Percentiles rank a stretch among this genome's conserved stretches.
phyloP scores from a whole-genome alignment of 1,284 basidiomycete genomes.

The Ceratobasidium theobromae region DNA sequence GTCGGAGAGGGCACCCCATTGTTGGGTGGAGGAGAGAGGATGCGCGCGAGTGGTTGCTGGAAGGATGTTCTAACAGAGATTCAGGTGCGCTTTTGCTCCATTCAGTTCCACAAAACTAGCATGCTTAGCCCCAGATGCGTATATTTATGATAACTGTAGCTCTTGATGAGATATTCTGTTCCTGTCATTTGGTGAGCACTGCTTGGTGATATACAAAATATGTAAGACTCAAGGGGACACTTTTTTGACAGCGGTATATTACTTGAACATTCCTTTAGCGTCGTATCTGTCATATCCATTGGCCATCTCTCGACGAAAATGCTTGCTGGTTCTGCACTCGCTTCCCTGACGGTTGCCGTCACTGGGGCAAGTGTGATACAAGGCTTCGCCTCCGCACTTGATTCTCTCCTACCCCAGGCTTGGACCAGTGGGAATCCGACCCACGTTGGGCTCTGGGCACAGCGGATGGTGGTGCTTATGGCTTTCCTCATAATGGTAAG shows the following conservation, averaged over 20 bases:
- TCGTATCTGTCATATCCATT: constrained; percentile 75
- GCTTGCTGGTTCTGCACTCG: constrained; percentile 78
- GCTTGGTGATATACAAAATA: not conserved
- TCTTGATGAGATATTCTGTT: constrained; percentile 61
- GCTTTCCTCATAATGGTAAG: constrained; percentile 58
- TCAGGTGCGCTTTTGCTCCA: not conserved
- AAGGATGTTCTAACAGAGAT: not conserved
- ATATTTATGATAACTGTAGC: constrained; percentile 41
- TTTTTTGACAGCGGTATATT: constrained; percentile 61
- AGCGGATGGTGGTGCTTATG: constrained; percentile 79
- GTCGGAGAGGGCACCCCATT: not conserved
- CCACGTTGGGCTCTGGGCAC: constrained; percentile 86
- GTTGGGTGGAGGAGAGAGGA: not conserved
- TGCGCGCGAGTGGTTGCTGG: too few relatives aligned
- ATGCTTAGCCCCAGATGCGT: not conserved
- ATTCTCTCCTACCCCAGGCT: constrained; percentile 87
- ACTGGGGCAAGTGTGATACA: constrained; percentile 74
- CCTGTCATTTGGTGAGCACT: constrained; percentile 61
- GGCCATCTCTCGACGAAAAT: constrained; percentile 82
- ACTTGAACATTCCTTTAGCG: constrained; percentile 69
- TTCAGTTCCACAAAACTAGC: not conserved
- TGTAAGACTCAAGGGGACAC: too few relatives aligned
- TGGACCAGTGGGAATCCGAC: constrained; percentile 85
- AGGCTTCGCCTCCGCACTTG: constrained; percentile 80
- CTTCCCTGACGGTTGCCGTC: constrained; percentile 80